These are phyloP conservation scores for Dendrothele bispora DNA, from an alignment of 768 basidiomycete species.

Conservation along the genomic window DNA sequence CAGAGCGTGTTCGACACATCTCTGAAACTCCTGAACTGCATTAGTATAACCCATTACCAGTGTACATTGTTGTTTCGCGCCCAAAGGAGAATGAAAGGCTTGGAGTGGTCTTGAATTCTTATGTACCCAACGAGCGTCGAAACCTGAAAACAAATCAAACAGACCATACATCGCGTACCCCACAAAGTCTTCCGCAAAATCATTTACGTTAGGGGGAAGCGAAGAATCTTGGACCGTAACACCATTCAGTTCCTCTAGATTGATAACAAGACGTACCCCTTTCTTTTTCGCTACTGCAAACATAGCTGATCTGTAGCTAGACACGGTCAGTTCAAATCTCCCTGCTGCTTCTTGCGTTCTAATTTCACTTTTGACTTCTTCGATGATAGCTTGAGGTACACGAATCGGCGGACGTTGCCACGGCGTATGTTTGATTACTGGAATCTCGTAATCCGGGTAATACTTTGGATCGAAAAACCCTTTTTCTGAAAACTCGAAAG, in stretches of 20 bases:
- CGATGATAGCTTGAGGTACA: slow-evolving; percentile 22
- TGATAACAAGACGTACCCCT: slow-evolving; percentile 28
- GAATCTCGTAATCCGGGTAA: slow-evolving; percentile 31
- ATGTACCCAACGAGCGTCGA: slow-evolving; percentile 26
- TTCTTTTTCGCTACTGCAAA: slow-evolving; percentile 28
- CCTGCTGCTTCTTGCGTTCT: slow-evolving; percentile 15
- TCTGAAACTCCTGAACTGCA: slow-evolving; percentile 32
- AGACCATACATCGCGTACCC: slow-evolving; percentile 22
- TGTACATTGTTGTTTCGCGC: slow-evolving; percentile 16
- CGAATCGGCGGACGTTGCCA: slow-evolving; percentile 29
- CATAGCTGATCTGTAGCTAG: slow-evolving; percentile 21
- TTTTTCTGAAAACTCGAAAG: slow-evolving; percentile 23
- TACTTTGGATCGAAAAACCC: slow-evolving; percentile 30
- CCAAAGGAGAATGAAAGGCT: slow-evolving; percentile 26
- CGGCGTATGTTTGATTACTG: slow-evolving; percentile 29
- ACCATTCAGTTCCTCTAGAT: slow-evolving; percentile 32
- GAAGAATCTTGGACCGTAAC: slow-evolving; percentile 27
- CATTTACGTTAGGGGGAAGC: slow-evolving; percentile 20
- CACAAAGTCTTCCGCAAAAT: slow-evolving; percentile 24
- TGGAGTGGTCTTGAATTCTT: slow-evolving; percentile 29
- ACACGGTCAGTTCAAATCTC: slow-evolving; percentile 19
- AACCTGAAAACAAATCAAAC: slow-evolving; percentile 30
- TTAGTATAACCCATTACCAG: slow-evolving; percentile 36
- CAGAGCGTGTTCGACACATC: slow-evolving; percentile 14
- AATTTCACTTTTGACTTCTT: slow-evolving; percentile 21